A percentile compares a stretch with the other conserved stretches of the same genome.
Conservation (phyloP, 2,329 filamentous ascomycete genomes). For the Sordariomycetes sp. region DNA sequence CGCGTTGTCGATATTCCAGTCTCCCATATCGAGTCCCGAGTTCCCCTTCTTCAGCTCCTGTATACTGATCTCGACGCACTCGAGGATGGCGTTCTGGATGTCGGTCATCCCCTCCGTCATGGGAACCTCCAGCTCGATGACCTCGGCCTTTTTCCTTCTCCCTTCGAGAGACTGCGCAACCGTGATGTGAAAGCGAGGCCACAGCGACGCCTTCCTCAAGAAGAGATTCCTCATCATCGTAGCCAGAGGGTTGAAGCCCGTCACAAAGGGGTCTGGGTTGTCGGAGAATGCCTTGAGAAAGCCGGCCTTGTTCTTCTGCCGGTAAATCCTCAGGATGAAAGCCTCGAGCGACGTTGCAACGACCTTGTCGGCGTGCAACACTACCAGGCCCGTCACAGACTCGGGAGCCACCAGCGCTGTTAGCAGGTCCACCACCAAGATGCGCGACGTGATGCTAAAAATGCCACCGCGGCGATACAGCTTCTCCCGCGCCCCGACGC, state of each 20-base stretch:
- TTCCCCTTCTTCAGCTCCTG: conserved; percentile 89
- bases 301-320: conserved; percentile 86
- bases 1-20: conserved; percentile 95
- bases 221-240: conserved; percentile 92
- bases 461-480: conserved; percentile 85
- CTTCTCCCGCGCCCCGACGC: conserved; percentile 76
- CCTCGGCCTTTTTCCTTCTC: conserved; percentile 83
- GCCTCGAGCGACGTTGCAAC: conserved; percentile 83
- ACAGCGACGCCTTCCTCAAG: conserved; percentile 76
- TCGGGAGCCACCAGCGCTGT: conserved; percentile 74
- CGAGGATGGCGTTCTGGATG: conserved; percentile 89
- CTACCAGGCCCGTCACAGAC: conserved; percentile 75
- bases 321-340: conserved; percentile 87
- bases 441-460: conserved; percentile 91
- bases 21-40: conserved; percentile 83
- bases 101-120: conserved; percentile 93
- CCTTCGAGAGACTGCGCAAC: conserved; percentile 86
- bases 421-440: conserved; percentile 85
- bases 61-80: conserved; percentile 93
- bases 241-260: conserved; percentile 76
- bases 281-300: conserved; percentile 97
- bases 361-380: conserved; percentile 81
- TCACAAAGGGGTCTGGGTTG: conserved; percentile 80
- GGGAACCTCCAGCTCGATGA: conserved; percentile 89
- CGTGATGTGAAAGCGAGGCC: conserved; percentile 86